Evolutionary conservation across 495 filamentous ascomycete species (phyloP).

Genomic region (Talaromyces adpressus): DNA sequence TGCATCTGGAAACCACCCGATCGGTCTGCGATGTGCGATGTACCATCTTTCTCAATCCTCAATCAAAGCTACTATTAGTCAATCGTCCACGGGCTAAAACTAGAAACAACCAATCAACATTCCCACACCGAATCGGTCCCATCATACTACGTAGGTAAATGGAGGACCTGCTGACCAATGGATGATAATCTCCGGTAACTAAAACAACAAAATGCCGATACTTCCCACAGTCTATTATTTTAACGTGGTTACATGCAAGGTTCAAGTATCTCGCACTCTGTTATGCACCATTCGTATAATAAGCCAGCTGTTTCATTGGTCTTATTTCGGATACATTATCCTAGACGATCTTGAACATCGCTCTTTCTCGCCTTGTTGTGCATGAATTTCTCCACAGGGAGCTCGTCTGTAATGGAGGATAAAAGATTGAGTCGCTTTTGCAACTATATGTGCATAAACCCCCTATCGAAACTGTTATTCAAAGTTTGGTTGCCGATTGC

Average conservation of each 20-base stretch:
- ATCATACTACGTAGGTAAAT: slow-evolving; percentile 1
- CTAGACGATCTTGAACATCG: not conserved
- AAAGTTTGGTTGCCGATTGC: too few relatives aligned
- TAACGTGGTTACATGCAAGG: slow-evolving; percentile 1
- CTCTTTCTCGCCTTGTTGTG: not conserved
- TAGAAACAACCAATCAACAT: slow-evolving; percentile 2
- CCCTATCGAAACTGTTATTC: too few relatives aligned
- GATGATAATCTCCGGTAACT: slow-evolving; percentile 1
- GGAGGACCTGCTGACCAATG: not conserved
- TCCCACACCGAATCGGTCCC: not conserved
- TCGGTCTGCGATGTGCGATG: not conserved
- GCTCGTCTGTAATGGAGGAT: slow-evolving; percentile 2
- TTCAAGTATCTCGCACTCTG: not conserved
- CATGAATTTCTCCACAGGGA: slow-evolving; percentile 1
- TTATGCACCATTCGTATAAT: slow-evolving; percentile 5
- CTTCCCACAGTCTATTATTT: slow-evolving; percentile 4
- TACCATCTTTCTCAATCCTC: not conserved
- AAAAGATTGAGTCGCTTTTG: not conserved
- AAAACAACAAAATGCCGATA: not conserved
- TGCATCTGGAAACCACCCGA: too few relatives aligned
- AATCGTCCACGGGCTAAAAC: not conserved
- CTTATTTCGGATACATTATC: not conserved
- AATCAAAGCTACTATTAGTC: not conserved
- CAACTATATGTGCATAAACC: not conserved
- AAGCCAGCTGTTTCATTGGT: slow-evolving; percentile 2